These are phyloP conservation scores for Candida dajiaensis DNA, from an alignment of 805 yeast species.

Conservation along the genomic window DNA sequence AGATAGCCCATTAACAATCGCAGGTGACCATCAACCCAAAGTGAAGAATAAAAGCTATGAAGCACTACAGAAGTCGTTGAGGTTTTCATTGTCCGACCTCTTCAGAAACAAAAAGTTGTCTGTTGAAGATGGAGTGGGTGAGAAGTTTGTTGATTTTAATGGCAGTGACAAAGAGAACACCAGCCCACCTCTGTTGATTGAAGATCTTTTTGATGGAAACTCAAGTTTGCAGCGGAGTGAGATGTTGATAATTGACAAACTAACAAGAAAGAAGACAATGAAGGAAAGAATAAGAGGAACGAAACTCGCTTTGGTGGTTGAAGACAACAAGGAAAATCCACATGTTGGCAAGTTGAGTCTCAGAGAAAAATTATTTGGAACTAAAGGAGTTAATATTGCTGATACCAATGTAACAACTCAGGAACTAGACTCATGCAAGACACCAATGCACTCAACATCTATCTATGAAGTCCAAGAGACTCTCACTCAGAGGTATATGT, in stretches of 20 bases:
- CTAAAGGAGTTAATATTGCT: not conserved
- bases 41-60: not conserved
- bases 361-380: conserved; percentile 7
- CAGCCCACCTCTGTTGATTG: not conserved
- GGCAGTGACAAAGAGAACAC: not conserved
- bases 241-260: not conserved
- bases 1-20: not conserved
- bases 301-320: not conserved
- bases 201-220: not conserved
- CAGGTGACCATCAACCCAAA: not conserved
- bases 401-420: not conserved
- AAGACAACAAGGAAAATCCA: not conserved
- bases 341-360: not conserved
- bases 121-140: not conserved
- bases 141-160: not conserved
- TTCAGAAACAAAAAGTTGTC: not conserved
- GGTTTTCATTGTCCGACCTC: not conserved
- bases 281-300: not conserved
- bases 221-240: conserved; percentile 9
- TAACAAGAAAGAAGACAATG: conserved; percentile 1
- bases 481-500: conserved; percentile 23
- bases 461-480: conserved; percentile 17
- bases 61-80: not conserved
- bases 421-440: not conserved
- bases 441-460: not conserved